phyloP scores from a whole-genome alignment of 805 yeast genomes.

The Komagataella mondaviorum region DNA sequence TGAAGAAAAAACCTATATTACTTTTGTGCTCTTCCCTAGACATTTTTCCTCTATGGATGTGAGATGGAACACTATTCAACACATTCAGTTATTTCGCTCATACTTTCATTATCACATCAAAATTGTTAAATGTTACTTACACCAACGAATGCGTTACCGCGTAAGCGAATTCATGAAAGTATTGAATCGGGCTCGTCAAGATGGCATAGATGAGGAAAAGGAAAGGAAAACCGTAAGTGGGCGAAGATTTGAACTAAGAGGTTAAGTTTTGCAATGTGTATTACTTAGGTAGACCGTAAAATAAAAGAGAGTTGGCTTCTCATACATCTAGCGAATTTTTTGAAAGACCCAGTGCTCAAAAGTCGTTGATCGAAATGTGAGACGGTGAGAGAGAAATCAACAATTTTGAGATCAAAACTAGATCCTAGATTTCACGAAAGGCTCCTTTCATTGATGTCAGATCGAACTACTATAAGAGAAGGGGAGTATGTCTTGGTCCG shows the following conservation, averaged over 20 bases:
- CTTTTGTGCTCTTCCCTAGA: constrained; percentile 72
- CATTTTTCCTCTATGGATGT: constrained; percentile 48
- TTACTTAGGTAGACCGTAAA: background rate
- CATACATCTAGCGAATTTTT: too few relatives aligned
- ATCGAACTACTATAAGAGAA: background rate
- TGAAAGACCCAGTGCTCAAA: too few relatives aligned
- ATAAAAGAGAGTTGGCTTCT: too few relatives aligned
- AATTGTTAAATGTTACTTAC: constrained; percentile 96
- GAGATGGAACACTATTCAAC: constrained; percentile 79
- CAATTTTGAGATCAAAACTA: background rate
- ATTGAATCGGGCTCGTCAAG: constrained; percentile 93
- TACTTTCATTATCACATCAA: constrained; percentile 98
- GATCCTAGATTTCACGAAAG: background rate
- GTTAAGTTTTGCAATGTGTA: background rate
- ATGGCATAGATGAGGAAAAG: constrained; percentile 52
- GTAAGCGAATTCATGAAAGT: constrained; percentile 91
- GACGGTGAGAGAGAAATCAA: background rate
- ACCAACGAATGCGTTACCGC: constrained; percentile 94
- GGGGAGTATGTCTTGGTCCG: constrained; percentile 40
- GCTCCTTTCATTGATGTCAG: background rate
- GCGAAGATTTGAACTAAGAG: constrained; percentile 36
- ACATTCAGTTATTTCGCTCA: constrained; percentile 84
- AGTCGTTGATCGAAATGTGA: too few relatives aligned
- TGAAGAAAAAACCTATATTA: constrained; percentile 29
- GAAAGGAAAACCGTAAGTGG: constrained; percentile 63